Conservation (phyloP, 2,329 filamentous ascomycete genomes). For the Curvularia spicifera region DNA sequence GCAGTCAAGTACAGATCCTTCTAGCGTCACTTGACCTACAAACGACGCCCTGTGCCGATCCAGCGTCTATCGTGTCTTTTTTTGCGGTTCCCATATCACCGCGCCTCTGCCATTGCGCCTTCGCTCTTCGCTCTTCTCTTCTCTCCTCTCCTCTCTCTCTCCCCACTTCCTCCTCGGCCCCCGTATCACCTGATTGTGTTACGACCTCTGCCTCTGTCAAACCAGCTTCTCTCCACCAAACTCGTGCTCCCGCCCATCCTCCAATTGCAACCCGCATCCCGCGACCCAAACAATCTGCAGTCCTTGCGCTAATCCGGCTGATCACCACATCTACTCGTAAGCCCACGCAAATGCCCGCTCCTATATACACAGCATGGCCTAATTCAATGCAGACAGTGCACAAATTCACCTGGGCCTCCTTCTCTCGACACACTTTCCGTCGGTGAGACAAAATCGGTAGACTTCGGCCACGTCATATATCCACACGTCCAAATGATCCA, state of each 20-base stretch:
- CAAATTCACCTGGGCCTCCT: constrained; percentile 4
- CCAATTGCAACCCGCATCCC: constrained; percentile 4
- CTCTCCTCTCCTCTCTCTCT: not conserved
- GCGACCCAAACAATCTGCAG: not conserved
- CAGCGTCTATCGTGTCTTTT: constrained; percentile 18
- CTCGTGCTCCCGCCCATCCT: not conserved
- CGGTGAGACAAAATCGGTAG: constrained; percentile 26
- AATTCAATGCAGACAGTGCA: constrained; percentile 10
- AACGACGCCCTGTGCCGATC: constrained; percentile 23
- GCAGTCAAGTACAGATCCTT: constrained; percentile 30
- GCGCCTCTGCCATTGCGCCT: constrained; percentile 14
- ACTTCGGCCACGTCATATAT: constrained; percentile 29
- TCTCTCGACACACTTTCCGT: constrained; percentile 13
- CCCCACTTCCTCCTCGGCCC: too few relatives aligned
- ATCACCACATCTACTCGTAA: constrained; percentile 15
- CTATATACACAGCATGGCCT: not conserved
- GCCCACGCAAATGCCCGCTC: constrained; percentile 4
- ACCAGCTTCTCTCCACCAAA: not conserved
- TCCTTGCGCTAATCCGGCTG: constrained; percentile 5
- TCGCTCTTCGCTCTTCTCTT: constrained; percentile 9
- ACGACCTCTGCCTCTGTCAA: constrained; percentile 5
- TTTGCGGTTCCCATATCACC: constrained; percentile 18
- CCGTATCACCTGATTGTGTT: constrained; percentile 16
- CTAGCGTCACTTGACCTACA: constrained; percentile 40
- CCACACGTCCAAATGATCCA: constrained; percentile 40